Base-by-base conservation (phyloP, 2,329 filamentous ascomycete species). In the Orbilia brochopaga region DNA sequence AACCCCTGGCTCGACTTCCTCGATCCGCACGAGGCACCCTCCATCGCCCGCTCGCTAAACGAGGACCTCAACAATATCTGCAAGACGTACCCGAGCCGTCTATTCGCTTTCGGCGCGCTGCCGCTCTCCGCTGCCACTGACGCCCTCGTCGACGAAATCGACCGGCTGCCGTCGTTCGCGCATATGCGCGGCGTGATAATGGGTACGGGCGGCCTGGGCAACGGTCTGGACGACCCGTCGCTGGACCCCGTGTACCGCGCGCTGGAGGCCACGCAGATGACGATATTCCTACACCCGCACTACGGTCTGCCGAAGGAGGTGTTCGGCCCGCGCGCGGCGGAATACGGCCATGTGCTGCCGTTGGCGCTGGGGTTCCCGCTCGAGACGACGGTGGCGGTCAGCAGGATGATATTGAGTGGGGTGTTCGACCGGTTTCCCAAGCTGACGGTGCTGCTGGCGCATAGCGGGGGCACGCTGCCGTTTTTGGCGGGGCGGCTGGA, bases 1-100 rank as follows among this genome's bases (percentile, higher is more conserved):
- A 97, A 97, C 78, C 92, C 92, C 0, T 97, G 92, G 92, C 84
- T 97, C 1, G 92, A 97, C 80, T 97, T 96, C 78, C 80, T 96
- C 0, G 78, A 82, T 8, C 78, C 85, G 0, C 78, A 81, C 2
- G 85, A 88, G 74, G 89, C 90, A 0, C 85, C 84, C 1, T 78
- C 80, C 30, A 86, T 88, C 54, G 91, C 91, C 0, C 77, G 81
- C 59, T 82, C 82, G 0, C 88, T 96, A 78, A 97, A 96, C 79
- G 82, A 88, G 75, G 90, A 93, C 74, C 88, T 96, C 58, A 86
- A 91, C 55, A 77, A 79, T 50, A 88, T 91, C 79, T 96, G 92
- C 80, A 82, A 81, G 4, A 78, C 82, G 53, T 84, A 88, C 69
- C 85, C 85, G 0, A 87, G 88, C 0, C 83, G 89, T 0, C 81